Evolutionary conservation across 148 eudicot genomes (phyloP).

Genomic region (Suaeda aralocaspica): DNA sequence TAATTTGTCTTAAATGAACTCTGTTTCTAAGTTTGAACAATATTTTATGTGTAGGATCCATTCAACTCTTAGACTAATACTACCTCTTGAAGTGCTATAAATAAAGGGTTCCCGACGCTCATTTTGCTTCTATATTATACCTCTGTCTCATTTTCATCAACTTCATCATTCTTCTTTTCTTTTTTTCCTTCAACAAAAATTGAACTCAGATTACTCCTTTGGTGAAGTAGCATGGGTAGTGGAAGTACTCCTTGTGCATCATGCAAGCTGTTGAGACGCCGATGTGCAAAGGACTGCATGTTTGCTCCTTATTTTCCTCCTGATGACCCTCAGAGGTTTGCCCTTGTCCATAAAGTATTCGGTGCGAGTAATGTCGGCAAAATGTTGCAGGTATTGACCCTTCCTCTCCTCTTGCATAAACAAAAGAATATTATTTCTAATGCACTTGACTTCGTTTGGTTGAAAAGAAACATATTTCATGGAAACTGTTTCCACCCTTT

Average conservation of each 20-base stretch:
- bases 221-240: slow-evolving; percentile 19
- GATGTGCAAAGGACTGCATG: slow-evolving; percentile 85
- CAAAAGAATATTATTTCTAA: no score
- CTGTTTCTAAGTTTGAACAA: slow-evolving; percentile 11
- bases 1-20: slow-evolving; percentile 21
- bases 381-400: slow-evolving; percentile 72
- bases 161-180: neutral
- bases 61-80: neutral
- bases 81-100: slow-evolving; percentile 21
- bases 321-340: slow-evolving; percentile 82
- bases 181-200: neutral
- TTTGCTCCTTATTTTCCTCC: slow-evolving; percentile 90
- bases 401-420: neutral
- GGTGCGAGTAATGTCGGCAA: slow-evolving; percentile 94
- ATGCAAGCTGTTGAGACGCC: slow-evolving; percentile 79
- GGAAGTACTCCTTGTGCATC: slow-evolving; percentile 81
- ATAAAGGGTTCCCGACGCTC: slow-evolving; percentile 14
- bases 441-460: no score
- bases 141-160: slow-evolving; percentile 7
- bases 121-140: slow-evolving; percentile 24
- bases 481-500: no score
- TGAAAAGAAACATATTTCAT: no score
- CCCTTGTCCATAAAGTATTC: slow-evolving; percentile 87
- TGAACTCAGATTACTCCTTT: neutral
- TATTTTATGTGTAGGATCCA: slow-evolving; percentile 21